Evolutionary conservation across 768 basidiomycete species (phyloP), one percentile per base, ranked within the genome.

Genomic region (Amanita phalloides): DNA sequence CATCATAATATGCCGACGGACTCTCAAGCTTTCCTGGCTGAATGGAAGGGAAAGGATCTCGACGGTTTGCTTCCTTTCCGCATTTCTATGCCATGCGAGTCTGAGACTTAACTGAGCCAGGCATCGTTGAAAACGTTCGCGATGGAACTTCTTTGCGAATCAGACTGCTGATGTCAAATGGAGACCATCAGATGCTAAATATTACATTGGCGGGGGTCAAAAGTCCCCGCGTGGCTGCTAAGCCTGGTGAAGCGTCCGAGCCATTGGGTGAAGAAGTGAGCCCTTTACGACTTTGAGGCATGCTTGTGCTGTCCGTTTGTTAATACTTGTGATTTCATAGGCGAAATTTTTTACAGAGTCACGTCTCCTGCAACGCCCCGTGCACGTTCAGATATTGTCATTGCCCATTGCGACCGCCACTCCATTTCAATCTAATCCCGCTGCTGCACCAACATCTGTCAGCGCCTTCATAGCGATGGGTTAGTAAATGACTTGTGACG

Each of bases 261-360:
- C 78, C 77, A 37, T 92, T 80, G 76, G 85, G 83, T 55, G 95
- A 97, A 72, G 95, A 97, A 73, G 90, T 90, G 56, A 55, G 75
- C 67, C 23, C 39, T 38, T 36, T 32, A 38, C 48, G 38, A n/a
- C 6, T 17, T 23, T 43, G 25, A 49, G 30, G 17, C 39, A 51
- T 54, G 54, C 48, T 37, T 45, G 39, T 49, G 21, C 42, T 33
- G 46, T 53, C 45, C 43, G 32, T 43, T 54, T 46, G 7, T 28
- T 45, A 48, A 54, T 54, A 55, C 59, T 46, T 57, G 48, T n/a
- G 42, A 45, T 53, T 56, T 45, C 56, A 23, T 59, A 93, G 90
- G 92, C 93, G 32, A 90, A 85, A 68, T 92, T 84, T 69, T 99
- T 98, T 69, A 87, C 88, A 51, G 95, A 98, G 71, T 84, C 80